Evolutionary conservation across 345 rosid species (phyloP), one percentile per base, ranked within the genome.

Genomic region (Noccaea caerulescens): DNA sequence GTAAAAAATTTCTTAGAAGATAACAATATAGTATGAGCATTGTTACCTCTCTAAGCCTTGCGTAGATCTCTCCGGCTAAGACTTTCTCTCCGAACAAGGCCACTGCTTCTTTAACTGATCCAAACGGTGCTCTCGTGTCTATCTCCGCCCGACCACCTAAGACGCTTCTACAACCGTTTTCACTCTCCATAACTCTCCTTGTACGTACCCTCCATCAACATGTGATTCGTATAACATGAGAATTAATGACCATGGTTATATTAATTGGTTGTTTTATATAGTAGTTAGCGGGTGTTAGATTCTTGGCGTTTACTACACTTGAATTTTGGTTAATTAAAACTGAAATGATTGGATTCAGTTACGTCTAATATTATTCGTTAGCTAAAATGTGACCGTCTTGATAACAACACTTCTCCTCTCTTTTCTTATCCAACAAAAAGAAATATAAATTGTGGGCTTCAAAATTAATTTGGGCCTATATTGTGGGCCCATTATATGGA

Each of bases 41-140:
- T 10, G 5, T 32, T 46, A 88, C 93, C 89, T 82, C 82, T 72
- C 69, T 77, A 84, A 82, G 79, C 62, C 68, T 50, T 67, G 87
- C 75, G 57, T 79, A 84, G 42, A 84, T 69, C 62, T 88, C 89
- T 36, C 80, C 83, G 5, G 88, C 88, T 39, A 88, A 70, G 68
- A 84, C 80, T 68, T 79, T 88, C 71, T 88, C 91, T 0, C 96
- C 93, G 64, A 91, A 91, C 82, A 91, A 47, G 6, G 91, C 66
- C 13, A 91, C 95, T 0, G 95, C 97, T 72, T 91, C 96, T 75
- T 76, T 87, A 46, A 91, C 93, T 1, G 97, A 90, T n/a, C 82
- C 79, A 76, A 90, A 90, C 1, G 94, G 90, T 14, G 87, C 73
- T 38, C 73, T 67, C 1, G 90, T 85, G 43, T 90, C 97, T n/a